Base-by-base conservation (phyloP, 306 rosid genomes). In the Urtica urens region DNA sequence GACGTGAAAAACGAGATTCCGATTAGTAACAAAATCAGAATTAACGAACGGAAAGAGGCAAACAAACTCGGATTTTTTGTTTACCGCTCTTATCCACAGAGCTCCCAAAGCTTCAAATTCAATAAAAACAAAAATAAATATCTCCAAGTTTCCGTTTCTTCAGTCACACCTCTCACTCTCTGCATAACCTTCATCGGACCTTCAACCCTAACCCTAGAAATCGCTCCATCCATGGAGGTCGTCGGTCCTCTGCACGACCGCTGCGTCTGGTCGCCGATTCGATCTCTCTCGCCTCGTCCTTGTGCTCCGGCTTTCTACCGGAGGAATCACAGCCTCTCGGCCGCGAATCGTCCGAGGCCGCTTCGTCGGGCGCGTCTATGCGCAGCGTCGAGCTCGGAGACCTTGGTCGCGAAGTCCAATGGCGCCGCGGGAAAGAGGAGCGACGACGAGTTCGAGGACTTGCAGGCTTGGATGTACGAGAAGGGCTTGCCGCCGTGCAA, bases 401-500 rank as follows among this genome's bases (percentile, higher is more conserved):
- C 94, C 20, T 70, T 90, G 44, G 54, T 87, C 20, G 78, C 80
- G 2, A 72, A 57, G 51, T 53, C 35, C 19, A 54, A 38, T 2
- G 66, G 59, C 49, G 68, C 66, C 30, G 50, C 63, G 51, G 74
- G 71, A 63, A 72, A 58, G 38, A 5, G 40, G 15, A 16, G n/a
- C 7, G 40, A 35, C 4, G 77, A 64, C 20, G 72, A 57, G 26
- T 80, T 54, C 7, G 92, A 43, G 16, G 93, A 84, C 74, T 63
- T 90, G 77, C 79, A 84, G 56, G 60, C 83, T 43, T 90, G 95
- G 95, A 90, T 90, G 97, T 93, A 77, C 65, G 44, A 72, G 48
- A 73, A 81, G 34, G 95, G 95, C 17, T 92, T 90, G 14, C 94
- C 95, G 25, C 79, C 84, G 6, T 84, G 93, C 59, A 90, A 84